These are phyloP conservation scores for Murraya paniculata DNA, from an alignment of 345 rosid genomes.

Conservation along the genomic window DNA sequence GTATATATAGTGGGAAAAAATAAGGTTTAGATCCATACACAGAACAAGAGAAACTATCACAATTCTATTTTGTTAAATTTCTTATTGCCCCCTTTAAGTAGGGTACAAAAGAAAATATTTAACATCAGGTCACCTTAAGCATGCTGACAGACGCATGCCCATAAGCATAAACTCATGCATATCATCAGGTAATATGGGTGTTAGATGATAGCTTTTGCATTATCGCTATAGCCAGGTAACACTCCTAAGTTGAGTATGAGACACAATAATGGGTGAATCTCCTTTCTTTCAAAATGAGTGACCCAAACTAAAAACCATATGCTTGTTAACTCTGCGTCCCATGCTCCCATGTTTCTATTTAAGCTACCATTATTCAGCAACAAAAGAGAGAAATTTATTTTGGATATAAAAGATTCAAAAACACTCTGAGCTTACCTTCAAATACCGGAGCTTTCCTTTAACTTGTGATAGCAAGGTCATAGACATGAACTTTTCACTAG, in stretches of 20 bases:
- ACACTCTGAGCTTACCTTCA: conserved; percentile 54
- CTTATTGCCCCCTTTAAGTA: not conserved
- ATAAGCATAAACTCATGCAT: not conserved
- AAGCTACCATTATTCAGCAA: not conserved
- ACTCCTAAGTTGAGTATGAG: not conserved
- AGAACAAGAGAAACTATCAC: not conserved
- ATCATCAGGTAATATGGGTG: not conserved
- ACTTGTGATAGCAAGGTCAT: conserved; percentile 50
- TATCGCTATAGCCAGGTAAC: not conserved
- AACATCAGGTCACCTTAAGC: not conserved
- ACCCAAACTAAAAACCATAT: not conserved
- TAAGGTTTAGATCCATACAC: not conserved
- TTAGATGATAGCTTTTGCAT: not conserved
- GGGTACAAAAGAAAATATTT: not conserved
- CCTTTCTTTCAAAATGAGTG: not conserved
- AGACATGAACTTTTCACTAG: conserved; percentile 78
- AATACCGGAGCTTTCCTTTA: conserved; percentile 87
- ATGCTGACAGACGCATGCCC: not conserved
- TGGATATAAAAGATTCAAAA: not conserved
- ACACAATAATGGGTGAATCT: not conserved
- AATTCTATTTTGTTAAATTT: not conserved
- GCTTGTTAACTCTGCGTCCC: not conserved
- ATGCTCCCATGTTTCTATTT: not conserved
- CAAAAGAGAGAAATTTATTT: not conserved
- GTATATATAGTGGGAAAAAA: not conserved